Evolutionary conservation across 2,329 filamentous ascomycete species (phyloP), one percentile per base, ranked within the genome.

Genomic region (Aspergillaceae sp.): DNA sequence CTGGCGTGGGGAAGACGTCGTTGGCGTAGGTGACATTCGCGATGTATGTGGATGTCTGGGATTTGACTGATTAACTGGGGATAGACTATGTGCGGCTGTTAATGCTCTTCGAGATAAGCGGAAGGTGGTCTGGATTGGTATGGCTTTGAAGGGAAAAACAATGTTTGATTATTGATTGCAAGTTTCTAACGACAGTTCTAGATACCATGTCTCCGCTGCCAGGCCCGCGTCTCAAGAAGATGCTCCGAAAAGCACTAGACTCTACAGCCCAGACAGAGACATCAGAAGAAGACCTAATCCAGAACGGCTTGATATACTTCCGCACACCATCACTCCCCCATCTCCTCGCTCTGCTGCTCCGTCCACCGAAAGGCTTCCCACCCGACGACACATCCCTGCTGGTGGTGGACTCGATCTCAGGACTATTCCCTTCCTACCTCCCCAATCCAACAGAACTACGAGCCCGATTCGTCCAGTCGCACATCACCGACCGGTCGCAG

Each of bases 51-150:
- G 11, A 33, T 40, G 53, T 53, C 6, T 32, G 6, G 36, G 46
- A 62, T 44, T 48, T 46, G 43, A 46, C n/a, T 32, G 19, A 41
- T n/a, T 42, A 19, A 19, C 19, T 19, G 19, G 28, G 10, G n/a
- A 44, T 61, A 91, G 87, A 33, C 76, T 91, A 56, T 86, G 88
- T 61, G 69, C 87, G 38, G 75, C 82, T 49, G 76, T 78, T 8
- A 81, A 78, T 62, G 79, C 81, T 11, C 66, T 94, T 42, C 69
- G 67, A 44, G 71, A 75, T 49, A 79, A 79, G 41, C 69, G 78
- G 35, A 73, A 74, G 51, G 87, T 90, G 43, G 75, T 90, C 40
- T 95, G 89, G 89, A 79, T 94, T 72, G 87, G 87, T 90, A 67
- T 57, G 79, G 77, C 51, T 42, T 7, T 7, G 9, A 30, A 7